Percentiles rank a stretch among this genome's conserved stretches.
Evolutionary conservation across 805 yeast species (phyloP).

Genomic region (Wickerhamiella hasegawae): DNA sequence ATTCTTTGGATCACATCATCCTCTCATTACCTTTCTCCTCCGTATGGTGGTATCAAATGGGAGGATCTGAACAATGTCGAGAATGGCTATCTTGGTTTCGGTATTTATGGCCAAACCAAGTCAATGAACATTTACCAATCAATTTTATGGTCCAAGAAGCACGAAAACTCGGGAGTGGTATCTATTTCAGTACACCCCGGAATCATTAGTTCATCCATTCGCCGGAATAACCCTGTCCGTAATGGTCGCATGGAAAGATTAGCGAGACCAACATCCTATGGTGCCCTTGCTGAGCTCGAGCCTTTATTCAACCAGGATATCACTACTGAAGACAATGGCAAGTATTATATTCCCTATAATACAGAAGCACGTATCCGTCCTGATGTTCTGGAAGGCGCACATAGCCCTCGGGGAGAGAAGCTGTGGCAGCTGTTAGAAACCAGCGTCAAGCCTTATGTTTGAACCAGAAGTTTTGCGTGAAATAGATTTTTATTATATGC

Average conservation of each 20-base stretch:
- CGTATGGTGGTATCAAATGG: conserved; percentile 25
- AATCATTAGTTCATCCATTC: conserved; percentile 23
- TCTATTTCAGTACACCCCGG: conserved; percentile 30
- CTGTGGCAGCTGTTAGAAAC: too few species aligned
- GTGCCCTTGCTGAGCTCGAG: conserved; percentile 31
- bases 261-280: conserved; percentile 20
- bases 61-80: conserved; percentile 23
- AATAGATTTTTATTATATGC: background rate
- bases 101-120: conserved; percentile 31
- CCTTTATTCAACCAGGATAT: conserved; percentile 26
- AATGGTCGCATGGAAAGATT: conserved; percentile 9
- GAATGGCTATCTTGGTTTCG: conserved; percentile 11
- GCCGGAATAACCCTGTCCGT: conserved; percentile 17
- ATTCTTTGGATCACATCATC: conserved; percentile 32
- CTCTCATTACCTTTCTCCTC: conserved; percentile 22
- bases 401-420: too few species aligned
- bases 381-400: conserved; percentile 24
- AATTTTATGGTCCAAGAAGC: conserved; percentile 21
- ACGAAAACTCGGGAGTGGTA: conserved; percentile 19
- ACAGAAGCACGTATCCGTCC: conserved; percentile 21
- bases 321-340: conserved; percentile 21
- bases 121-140: conserved; percentile 28
- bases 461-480: too few species aligned
- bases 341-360: conserved; percentile 30
- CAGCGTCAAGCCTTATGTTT: too few species aligned